These are phyloP conservation scores for Suillus luteus DNA, from an alignment of 768 basidiomycete genomes.

Conservation along the genomic window DNA sequence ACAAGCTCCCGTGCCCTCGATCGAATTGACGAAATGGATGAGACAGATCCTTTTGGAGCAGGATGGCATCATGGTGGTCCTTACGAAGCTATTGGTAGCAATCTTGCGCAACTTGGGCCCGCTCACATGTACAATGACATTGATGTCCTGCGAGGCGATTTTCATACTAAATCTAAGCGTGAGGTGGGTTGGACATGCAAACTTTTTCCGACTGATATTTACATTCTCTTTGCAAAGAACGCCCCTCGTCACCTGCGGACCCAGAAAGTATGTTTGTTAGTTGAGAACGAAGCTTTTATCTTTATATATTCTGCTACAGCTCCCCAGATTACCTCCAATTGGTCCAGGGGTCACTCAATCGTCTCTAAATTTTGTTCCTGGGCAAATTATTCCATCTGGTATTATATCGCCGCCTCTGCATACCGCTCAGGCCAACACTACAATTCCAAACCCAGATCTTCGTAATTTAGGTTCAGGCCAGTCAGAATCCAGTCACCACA, in stretches of 20 bases:
- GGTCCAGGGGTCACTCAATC: slow-evolving; percentile 30
- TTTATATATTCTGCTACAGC: slow-evolving; percentile 21
- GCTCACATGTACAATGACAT: slow-evolving; percentile 11
- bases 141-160: slow-evolving; percentile 9
- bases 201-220: slow-evolving; percentile 13
- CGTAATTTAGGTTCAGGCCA: slow-evolving; percentile 10
- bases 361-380: slow-evolving; percentile 53
- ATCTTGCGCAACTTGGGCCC: slow-evolving; percentile 16
- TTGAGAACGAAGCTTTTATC: slow-evolving; percentile 2
- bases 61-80: slow-evolving; percentile 70
- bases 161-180: slow-evolving; percentile 12
- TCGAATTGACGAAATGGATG: slow-evolving; percentile 77
- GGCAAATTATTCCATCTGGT: slow-evolving; percentile 47
- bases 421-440: slow-evolving; percentile 2
- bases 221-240: slow-evolving; percentile 18
- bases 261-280: slow-evolving; percentile 22
- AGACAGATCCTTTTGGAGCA: slow-evolving; percentile 67
- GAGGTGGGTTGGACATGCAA: slow-evolving; percentile 26
- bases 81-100: slow-evolving; percentile 62
- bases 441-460: slow-evolving; percentile 10
- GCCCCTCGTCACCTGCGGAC: slow-evolving; percentile 16
- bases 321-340: slow-evolving; percentile 4
- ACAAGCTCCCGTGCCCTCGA: slow-evolving; percentile 47
- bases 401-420: background rate
- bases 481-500: slow-evolving; percentile 15